Evolutionary conservation across 1,284 basidiomycete species (phyloP).

Genomic region (Puccinia horiana): DNA sequence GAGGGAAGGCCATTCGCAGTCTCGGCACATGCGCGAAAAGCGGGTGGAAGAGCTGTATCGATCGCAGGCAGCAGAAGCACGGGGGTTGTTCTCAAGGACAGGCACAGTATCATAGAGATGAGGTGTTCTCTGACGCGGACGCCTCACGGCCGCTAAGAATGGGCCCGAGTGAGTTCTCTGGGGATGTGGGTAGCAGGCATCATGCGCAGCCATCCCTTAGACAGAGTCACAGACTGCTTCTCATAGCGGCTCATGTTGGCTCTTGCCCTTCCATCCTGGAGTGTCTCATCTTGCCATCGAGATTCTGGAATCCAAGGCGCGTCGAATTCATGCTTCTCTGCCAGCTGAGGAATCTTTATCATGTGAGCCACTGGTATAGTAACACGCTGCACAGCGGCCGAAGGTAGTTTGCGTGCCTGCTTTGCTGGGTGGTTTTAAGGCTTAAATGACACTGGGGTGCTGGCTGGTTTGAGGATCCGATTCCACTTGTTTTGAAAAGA

Average conservation of each 20-base stretch:
- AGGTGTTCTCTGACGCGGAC: background rate
- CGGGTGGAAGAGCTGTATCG: background rate
- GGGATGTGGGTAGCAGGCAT: background rate
- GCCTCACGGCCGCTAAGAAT: background rate
- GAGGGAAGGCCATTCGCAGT: background rate
- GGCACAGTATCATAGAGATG: background rate
- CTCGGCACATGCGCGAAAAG: constrained; percentile 5
- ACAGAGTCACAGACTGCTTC: background rate
- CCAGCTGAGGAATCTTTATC: no score
- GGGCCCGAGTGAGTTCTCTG: background rate
- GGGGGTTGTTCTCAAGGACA: background rate
- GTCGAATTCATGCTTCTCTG: no score
- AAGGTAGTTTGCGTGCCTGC: no score
- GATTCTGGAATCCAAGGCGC: no score
- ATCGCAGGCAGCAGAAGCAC: background rate
- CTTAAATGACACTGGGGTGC: no score
- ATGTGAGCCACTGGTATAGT: no score
- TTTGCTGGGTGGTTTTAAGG: no score
- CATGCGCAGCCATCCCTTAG: background rate
- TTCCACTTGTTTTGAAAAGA: no score
- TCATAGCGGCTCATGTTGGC: background rate
- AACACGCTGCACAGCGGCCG: no score
- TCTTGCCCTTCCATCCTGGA: background rate
- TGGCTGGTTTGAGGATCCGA: no score
- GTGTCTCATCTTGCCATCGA: no score